These are phyloP conservation scores for Trichomonas gallinae DNA, from an alignment of 208 protist species.

Conservation along the genomic window DNA sequence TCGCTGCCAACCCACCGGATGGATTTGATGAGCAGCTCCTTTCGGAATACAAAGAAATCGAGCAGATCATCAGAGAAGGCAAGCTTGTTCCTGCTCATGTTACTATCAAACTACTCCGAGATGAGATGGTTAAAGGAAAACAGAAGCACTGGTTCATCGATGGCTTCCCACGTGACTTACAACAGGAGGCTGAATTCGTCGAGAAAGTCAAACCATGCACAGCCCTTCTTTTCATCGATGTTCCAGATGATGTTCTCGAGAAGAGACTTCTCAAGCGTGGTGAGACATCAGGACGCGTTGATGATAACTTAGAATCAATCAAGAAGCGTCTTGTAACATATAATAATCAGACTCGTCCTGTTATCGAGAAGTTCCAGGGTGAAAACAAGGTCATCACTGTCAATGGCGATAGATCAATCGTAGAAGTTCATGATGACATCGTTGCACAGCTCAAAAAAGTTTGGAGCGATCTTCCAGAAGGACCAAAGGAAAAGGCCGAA, in stretches of 20 bases:
- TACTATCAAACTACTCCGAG: neutral
- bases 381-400: neutral
- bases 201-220: neutral
- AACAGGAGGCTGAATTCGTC: neutral
- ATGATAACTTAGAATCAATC: slow-evolving; percentile 59
- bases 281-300: slow-evolving; percentile 46
- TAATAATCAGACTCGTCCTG: neutral
- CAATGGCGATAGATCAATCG: neutral
- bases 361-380: neutral
- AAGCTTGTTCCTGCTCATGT: slow-evolving; percentile 29
- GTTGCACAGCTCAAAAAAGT: neutral
- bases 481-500: neutral
- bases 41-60: neutral
- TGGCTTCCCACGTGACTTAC: neutral
- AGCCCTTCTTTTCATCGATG: slow-evolving; percentile 47
- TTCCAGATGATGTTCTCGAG: slow-evolving; percentile 39
- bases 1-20: neutral
- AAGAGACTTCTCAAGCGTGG: slow-evolving; percentile 47
- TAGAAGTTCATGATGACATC: neutral
- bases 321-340: slow-evolving; percentile 45
- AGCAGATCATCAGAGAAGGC: neutral
- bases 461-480: neutral
- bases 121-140: neutral
- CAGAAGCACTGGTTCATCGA: neutral
- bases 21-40: slow-evolving; percentile 3